Percentiles rank a stretch among this genome's conserved stretches.
phyloP scores from a whole-genome alignment of 2,329 filamentous ascomycete genomes.

The Rutstroemia sp. region DNA sequence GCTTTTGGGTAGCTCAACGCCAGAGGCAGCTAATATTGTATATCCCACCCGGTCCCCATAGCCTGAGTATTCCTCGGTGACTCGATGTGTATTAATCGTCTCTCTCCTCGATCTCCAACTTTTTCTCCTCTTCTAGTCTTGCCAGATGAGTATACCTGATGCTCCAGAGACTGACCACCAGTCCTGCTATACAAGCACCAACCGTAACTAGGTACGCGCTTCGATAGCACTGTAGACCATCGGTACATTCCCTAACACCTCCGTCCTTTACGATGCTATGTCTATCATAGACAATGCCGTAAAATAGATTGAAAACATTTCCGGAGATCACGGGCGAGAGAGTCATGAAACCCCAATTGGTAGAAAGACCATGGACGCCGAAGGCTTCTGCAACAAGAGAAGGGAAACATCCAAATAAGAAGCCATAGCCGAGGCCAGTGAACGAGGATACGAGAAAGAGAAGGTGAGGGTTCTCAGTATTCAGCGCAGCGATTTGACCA shows the following conservation, averaged over 20 bases:
- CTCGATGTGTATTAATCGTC: not conserved
- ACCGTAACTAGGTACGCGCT: conserved; percentile 76
- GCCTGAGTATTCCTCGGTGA: no score
- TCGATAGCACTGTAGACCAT: conserved; percentile 75
- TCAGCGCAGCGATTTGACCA: conserved; percentile 71
- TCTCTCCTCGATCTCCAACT: conserved; percentile 14
- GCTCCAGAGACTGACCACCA: conserved; percentile 62
- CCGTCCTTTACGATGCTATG: conserved; percentile 63
- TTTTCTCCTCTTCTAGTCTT: conserved; percentile 20
- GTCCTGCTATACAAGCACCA: conserved; percentile 59
- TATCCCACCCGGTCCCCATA: no score
- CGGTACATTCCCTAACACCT: conserved; percentile 66
- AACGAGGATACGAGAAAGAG: conserved; percentile 74
- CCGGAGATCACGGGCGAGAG: conserved; percentile 79
- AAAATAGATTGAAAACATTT: conserved; percentile 89
- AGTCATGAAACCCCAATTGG: conserved; percentile 97
- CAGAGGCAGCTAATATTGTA: no score
- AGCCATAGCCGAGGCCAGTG: conserved; percentile 84
- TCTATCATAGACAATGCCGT: conserved; percentile 74
- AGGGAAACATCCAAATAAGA: conserved; percentile 89
- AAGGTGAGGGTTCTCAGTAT: conserved; percentile 67
- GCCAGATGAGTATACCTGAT: conserved; percentile 37
- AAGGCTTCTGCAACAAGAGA: conserved; percentile 86
- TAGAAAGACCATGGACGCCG: conserved; percentile 78
- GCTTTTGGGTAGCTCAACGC: no score